These are phyloP conservation scores for Calophaca sinica DNA, from an alignment of 306 rosid species.

Conservation along the genomic window DNA sequence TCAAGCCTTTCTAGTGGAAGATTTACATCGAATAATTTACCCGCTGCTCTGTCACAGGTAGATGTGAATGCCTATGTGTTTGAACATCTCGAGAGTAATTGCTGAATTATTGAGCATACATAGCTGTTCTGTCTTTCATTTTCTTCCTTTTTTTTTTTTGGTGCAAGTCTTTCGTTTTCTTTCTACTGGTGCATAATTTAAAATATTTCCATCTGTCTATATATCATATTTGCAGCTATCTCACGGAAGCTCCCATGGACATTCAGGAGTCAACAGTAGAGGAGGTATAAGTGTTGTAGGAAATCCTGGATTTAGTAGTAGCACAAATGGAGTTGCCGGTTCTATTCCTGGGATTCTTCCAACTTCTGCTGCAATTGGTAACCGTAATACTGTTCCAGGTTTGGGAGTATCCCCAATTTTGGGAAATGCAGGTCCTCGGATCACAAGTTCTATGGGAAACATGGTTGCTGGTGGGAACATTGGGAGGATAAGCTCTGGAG, in stretches of 20 bases:
- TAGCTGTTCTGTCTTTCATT: slow-evolving; percentile 38
- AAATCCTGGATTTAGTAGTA: slow-evolving; percentile 96
- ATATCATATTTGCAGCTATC: slow-evolving; percentile 71
- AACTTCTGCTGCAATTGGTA: slow-evolving; percentile 95
- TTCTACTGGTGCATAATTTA: slow-evolving; percentile 8
- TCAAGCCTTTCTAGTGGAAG: slow-evolving; percentile 92
- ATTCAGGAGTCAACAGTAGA: slow-evolving; percentile 92
- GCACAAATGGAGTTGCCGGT: slow-evolving; percentile 97
- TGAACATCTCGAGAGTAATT: slow-evolving; percentile 20
- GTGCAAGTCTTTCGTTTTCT: slow-evolving; percentile 39
- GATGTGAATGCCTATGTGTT: background rate
- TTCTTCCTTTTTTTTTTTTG: too few species aligned
- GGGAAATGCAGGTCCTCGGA: slow-evolving; percentile 91
- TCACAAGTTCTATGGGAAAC: slow-evolving; percentile 94
- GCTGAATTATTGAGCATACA: background rate
- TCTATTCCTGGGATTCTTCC: slow-evolving; percentile 99
- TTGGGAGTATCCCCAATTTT: slow-evolving; percentile 96
- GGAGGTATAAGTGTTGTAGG: slow-evolving; percentile 99
- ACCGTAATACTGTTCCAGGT: slow-evolving; percentile 95
- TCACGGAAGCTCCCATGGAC: slow-evolving; percentile 92
- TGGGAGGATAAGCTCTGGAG: slow-evolving; percentile 86
- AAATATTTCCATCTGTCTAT: slow-evolving; percentile 3
- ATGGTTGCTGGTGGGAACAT: slow-evolving; percentile 91
- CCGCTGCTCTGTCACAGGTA: slow-evolving; percentile 94
- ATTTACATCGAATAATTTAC: slow-evolving; percentile 83